Conservation (phyloP, 2,329 filamentous ascomycete species). For the Cladosporium cucumerinum region DNA sequence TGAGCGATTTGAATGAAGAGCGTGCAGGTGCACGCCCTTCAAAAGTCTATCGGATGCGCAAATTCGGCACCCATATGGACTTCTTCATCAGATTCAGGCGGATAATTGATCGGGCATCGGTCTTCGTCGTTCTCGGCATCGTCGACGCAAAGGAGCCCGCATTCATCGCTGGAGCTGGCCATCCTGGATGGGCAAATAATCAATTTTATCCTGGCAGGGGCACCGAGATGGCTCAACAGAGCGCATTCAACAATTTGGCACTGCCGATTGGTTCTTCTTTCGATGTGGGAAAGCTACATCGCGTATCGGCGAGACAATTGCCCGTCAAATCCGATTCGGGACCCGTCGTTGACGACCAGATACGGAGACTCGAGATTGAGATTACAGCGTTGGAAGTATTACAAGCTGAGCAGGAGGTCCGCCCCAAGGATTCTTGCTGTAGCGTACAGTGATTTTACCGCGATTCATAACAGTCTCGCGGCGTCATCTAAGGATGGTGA, state of each 20-base stretch:
- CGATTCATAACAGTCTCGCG: too few relatives aligned
- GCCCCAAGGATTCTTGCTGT: too few relatives aligned
- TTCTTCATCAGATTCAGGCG: background rate
- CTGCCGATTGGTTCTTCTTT: background rate
- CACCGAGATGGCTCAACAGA: background rate
- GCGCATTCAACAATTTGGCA: background rate
- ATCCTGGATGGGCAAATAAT: background rate
- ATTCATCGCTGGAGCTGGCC: background rate
- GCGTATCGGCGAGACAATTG: background rate
- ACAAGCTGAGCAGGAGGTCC: too few relatives aligned
- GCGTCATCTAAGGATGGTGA: too few relatives aligned
- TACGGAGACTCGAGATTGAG: background rate
- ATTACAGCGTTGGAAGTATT: background rate
- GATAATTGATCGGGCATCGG: background rate
- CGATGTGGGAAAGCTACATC: background rate
- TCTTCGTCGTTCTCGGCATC: background rate
- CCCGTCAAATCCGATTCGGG: background rate
- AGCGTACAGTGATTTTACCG: too few relatives aligned
- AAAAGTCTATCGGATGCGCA: background rate
- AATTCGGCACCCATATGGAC: background rate
- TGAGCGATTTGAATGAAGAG: background rate
- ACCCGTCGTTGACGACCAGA: background rate
- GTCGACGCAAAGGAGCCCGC: background rate
- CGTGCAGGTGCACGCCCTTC: background rate
- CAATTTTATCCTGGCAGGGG: background rate